These are phyloP conservation scores for Diospyros lotus DNA, from an alignment of 148 eudicot species.

Conservation along the genomic window DNA sequence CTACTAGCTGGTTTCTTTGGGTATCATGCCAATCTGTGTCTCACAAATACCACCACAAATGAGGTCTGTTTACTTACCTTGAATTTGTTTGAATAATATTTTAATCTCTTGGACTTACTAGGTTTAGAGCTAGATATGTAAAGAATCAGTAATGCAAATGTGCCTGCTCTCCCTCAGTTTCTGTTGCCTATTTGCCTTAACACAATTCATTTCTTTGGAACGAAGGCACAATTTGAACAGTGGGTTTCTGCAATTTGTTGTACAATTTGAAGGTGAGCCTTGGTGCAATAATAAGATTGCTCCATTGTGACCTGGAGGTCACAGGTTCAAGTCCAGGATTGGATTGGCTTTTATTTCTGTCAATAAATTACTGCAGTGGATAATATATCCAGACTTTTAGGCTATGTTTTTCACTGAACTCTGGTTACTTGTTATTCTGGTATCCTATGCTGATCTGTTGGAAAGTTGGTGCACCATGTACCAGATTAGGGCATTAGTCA, in stretches of 20 bases:
- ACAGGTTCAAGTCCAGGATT: neutral
- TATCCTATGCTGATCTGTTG: neutral
- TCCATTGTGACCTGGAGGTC: too few relatives aligned
- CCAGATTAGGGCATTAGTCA: neutral
- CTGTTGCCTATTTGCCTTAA: neutral
- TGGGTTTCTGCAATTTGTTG: neutral
- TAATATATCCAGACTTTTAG: neutral
- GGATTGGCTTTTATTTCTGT: neutral
- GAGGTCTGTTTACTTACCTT: conserved; percentile 46
- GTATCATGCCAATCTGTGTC: conserved; percentile 80
- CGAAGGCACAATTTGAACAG: neutral
- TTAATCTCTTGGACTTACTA: neutral
- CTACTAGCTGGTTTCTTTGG: conserved; percentile 82
- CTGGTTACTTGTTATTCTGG: too few relatives aligned
- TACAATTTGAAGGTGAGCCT: neutral
- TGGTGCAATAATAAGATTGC: too few relatives aligned
- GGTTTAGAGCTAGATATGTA: neutral
- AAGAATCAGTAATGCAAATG: neutral
- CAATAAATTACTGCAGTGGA: neutral
- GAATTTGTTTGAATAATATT: neutral
- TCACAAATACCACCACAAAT: conserved; percentile 85
- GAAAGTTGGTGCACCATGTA: neutral
- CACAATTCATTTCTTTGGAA: neutral
- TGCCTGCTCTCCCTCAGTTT: neutral
- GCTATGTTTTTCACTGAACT: neutral